Percentiles rank a stretch among this genome's conserved stretches.
phyloP scores from a whole-genome alignment of 352 stramenopile species.

The Globisporangium radiosum region DNA sequence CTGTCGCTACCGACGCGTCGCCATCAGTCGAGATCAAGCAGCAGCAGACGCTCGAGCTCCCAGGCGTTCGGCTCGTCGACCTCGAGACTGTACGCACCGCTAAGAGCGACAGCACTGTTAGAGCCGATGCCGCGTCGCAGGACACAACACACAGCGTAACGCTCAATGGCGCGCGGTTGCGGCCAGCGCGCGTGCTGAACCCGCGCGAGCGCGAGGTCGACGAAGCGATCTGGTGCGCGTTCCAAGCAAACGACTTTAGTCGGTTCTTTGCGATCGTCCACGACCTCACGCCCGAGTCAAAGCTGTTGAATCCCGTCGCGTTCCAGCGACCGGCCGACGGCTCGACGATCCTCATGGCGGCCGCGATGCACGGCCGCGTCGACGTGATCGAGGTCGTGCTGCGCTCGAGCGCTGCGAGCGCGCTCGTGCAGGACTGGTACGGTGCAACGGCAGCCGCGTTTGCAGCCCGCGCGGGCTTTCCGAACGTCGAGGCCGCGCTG shows the following conservation, averaged over 20 bases:
- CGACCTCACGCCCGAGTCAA: constrained; percentile 29
- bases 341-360: constrained; percentile 71
- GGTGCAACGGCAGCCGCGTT: constrained; percentile 49
- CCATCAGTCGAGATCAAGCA: constrained; percentile 44
- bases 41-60: constrained; percentile 48
- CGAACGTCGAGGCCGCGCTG: constrained; percentile 53
- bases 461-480: constrained; percentile 45
- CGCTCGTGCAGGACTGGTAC: constrained; percentile 60
- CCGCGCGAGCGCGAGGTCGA: constrained; percentile 70
- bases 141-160: constrained; percentile 16
- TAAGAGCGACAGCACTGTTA: constrained; percentile 3
- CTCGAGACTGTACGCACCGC: constrained; percentile 27
- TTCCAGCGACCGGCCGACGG: constrained; percentile 77
- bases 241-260: constrained; percentile 77
- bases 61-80: constrained; percentile 62
- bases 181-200: constrained; percentile 68
- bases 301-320: constrained; percentile 24
- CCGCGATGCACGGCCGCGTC: constrained; percentile 58
- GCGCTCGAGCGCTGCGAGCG: constrained; percentile 33
- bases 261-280: constrained; percentile 65
- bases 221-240: constrained; percentile 73
- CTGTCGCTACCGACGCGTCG: neutral
- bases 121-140: neutral
- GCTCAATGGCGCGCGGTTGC: constrained; percentile 48
- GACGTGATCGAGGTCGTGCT: constrained; percentile 76